Conservation (phyloP, 768 basidiomycete genomes). For the Hygrocybe punicea region DNA sequence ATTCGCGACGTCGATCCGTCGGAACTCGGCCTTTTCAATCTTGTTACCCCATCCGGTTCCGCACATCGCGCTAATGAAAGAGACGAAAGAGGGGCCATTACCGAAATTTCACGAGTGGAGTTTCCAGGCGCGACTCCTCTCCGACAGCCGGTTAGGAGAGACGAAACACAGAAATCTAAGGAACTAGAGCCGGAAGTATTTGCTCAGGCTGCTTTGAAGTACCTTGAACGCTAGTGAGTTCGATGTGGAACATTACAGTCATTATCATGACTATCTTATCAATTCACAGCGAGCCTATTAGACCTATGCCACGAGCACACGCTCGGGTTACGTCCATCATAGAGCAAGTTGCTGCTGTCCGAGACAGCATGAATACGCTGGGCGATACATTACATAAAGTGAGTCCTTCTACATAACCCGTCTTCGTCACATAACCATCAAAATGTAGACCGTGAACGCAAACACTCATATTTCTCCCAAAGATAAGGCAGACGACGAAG, state of each 20-base stretch:
- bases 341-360: conserved; percentile 37
- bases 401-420: conserved; percentile 5
- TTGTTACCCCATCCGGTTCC: conserved; percentile 36
- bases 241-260: not conserved
- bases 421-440: conserved; percentile 11
- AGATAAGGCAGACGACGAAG: conserved; percentile 41
- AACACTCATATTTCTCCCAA: conserved; percentile 33
- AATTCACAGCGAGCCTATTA: conserved; percentile 35
- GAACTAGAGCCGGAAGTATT: conserved; percentile 73
- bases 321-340: conserved; percentile 45
- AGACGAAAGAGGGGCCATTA: conserved; percentile 30
- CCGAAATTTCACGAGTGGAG: conserved; percentile 57
- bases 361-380: conserved; percentile 38
- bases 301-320: conserved; percentile 52
- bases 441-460: conserved; percentile 22
- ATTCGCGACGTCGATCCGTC: conserved; percentile 77
- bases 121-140: conserved; percentile 73
- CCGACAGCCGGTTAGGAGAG: conserved; percentile 19
- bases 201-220: conserved; percentile 70
- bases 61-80: conserved; percentile 22
- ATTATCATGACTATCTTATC: not conserved
- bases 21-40: conserved; percentile 73
- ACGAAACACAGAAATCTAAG: conserved; percentile 28
- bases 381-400: conserved; percentile 34
- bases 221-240: conserved; percentile 73